Evolutionary conservation across 2,329 filamentous ascomycete species (phyloP), one percentile per base, ranked within the genome.

Genomic region (Grosmannia serpens): DNA sequence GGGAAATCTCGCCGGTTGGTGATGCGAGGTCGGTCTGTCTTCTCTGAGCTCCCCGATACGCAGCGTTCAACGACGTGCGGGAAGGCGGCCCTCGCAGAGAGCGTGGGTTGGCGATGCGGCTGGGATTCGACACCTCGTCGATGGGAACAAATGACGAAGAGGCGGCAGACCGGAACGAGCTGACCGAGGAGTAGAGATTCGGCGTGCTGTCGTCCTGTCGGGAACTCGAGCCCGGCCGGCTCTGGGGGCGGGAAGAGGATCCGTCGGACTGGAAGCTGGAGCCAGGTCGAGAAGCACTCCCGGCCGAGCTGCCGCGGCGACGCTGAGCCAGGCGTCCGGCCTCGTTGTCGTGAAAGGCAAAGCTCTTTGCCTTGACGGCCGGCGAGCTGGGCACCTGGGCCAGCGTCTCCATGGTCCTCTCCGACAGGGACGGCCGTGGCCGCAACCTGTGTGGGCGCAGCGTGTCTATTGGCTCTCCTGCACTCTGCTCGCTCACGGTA

Each of bases 361-460:
- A 89, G 10, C 80, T 75, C 57, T 84, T 82, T 60, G 83, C 82
- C 56, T 78, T 82, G 52, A 87, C 70, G 0, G 82, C 82, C 5
- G 91, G 91, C 0, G 91, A 94, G 0, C 88, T 84, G 0, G 91
- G 88, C 33, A 96, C 75, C 53, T 84, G 82, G 3, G 90, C 81
- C 7, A 96, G 74, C 0, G 89, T 95, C 69, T 95, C 89, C 49
- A 95, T 85, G 0, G 91, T 95, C 59, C 92, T 79, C 65, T 96
- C 91, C 0, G 87, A 84, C 4, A 96, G 76, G 0, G 89, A 91
- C 56, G 81, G 76, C 57, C 73, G 67, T 1, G 72, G 67, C 35
- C 70, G 65, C n/a, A 38, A 9, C 22, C n/a, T 24, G 10, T 22
- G 31, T 10, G 46, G 46, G 22, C 22, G 55, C n/a, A 38, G 55